Percentiles rank a stretch among this genome's conserved stretches.
Conservation (phyloP, 1,284 basidiomycete genomes). For the Trametes versicolor region DNA sequence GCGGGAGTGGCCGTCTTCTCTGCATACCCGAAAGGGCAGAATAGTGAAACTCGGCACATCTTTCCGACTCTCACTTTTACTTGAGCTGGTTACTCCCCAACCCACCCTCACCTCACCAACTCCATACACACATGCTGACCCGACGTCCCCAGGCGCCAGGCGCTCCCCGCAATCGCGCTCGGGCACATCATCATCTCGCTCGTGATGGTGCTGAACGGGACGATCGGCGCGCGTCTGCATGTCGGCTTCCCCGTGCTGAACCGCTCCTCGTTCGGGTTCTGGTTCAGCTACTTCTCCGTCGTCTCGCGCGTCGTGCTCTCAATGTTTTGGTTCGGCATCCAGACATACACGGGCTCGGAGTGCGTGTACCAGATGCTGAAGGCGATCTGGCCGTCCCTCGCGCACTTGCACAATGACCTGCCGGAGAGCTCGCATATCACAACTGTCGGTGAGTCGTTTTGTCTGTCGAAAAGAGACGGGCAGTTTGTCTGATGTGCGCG, state of each 20-base stretch:
- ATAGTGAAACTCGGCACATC: too few species aligned
- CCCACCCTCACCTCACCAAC: too few species aligned
- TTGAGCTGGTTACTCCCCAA: too few species aligned
- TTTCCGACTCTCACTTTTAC: too few species aligned
- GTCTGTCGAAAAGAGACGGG: background rate
- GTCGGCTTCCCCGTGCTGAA: slow-evolving; percentile 78
- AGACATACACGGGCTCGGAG: slow-evolving; percentile 72
- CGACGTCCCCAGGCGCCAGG: slow-evolving; percentile 57
- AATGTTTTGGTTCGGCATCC: slow-evolving; percentile 77
- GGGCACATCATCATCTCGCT: slow-evolving; percentile 67
- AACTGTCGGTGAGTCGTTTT: slow-evolving; percentile 54
- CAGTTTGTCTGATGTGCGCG: background rate
- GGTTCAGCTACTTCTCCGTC: slow-evolving; percentile 81
- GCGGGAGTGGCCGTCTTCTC: too few species aligned
- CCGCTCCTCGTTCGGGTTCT: slow-evolving; percentile 83
- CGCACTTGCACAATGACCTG: slow-evolving; percentile 70
- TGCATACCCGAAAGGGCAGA: too few species aligned
- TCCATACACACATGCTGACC: background rate
- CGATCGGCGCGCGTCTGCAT: slow-evolving; percentile 75
- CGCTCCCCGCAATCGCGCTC: slow-evolving; percentile 68
- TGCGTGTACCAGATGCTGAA: slow-evolving; percentile 79
- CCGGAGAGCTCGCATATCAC: slow-evolving; percentile 70
- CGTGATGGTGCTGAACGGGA: slow-evolving; percentile 73
- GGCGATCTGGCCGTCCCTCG: slow-evolving; percentile 81
- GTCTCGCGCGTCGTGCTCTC: slow-evolving; percentile 78